A percentile compares a stretch with the other conserved stretches of the same genome.
These are phyloP conservation scores for Stenocarpella maydis DNA, from an alignment of 2,329 filamentous ascomycete genomes.

Conservation along the genomic window DNA sequence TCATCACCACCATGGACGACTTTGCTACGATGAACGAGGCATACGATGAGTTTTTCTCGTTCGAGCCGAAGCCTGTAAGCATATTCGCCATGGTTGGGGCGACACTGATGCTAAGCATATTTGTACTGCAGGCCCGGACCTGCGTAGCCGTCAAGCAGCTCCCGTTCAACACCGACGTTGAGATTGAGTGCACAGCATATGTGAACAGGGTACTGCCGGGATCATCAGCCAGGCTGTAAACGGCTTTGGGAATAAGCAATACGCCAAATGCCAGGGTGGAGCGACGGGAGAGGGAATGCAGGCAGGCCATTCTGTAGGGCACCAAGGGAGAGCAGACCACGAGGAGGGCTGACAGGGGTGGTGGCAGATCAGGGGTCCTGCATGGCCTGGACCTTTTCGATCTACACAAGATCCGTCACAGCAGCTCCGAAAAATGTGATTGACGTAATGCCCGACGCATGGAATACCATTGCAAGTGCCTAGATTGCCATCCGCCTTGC, in stretches of 20 bases:
- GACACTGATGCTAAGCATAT: background rate
- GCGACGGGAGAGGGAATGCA: background rate
- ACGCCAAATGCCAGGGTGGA: too few relatives aligned
- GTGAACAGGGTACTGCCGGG: conserved; percentile 26
- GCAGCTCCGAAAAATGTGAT: conserved; percentile 23
- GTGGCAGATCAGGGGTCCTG: background rate
- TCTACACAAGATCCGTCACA: conserved; percentile 7
- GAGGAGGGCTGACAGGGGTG: conserved; percentile 2
- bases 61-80: conserved; percentile 56
- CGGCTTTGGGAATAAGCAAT: background rate
- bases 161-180: conserved; percentile 74
- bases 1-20: conserved; percentile 70
- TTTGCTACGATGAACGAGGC: conserved; percentile 67
- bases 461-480: background rate
- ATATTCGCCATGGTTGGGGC: conserved; percentile 35
- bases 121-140: conserved; percentile 55
- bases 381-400: conserved; percentile 1
- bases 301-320: background rate
- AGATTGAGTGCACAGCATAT: conserved; percentile 76
- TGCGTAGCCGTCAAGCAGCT: conserved; percentile 79
- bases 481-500: conserved; percentile 23
- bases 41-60: conserved; percentile 58
- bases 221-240: conserved; percentile 5
- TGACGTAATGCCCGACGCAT: conserved; percentile 33
- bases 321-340: background rate